phyloP scores from a whole-genome alignment of 2,329 filamentous ascomycete genomes.

The Fusarium kyushuense region DNA sequence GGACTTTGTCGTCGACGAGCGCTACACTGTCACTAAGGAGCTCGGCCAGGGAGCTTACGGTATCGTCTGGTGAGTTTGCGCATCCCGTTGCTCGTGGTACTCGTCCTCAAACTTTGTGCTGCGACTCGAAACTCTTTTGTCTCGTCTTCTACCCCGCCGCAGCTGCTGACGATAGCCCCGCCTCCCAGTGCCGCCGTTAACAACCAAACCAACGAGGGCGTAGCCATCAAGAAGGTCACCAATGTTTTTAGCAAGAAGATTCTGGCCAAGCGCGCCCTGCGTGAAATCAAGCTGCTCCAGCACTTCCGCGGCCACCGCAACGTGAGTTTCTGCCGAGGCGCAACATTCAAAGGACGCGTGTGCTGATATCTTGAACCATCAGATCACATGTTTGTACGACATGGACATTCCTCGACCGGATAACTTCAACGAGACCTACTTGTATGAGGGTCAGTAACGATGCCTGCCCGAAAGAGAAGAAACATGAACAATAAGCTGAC shows the following conservation, averaged over 20 bases:
- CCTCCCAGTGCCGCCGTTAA: conserved; percentile 85
- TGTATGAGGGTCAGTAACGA: conserved; percentile 85
- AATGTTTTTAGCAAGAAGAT: conserved; percentile 99
- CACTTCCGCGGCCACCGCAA: conserved; percentile 94
- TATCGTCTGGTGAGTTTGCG: conserved; percentile 85
- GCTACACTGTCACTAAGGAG: conserved; percentile 99
- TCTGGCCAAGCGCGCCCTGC: conserved; percentile 94
- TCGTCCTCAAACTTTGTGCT: conserved; percentile 16
- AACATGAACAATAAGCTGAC: conserved; percentile 35
- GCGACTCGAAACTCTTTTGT: conserved; percentile 20
- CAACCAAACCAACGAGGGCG: conserved; percentile 88
- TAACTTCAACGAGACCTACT: conserved; percentile 98
- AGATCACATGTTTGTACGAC: conserved; percentile 99
- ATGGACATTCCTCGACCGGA: conserved; percentile 99
- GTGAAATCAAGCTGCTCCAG: conserved; percentile 98
- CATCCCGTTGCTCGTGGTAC: conserved; percentile 6
- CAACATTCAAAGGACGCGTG: conserved; percentile 12
- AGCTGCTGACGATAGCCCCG: conserved; percentile 48
- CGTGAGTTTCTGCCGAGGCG: conserved; percentile 62
- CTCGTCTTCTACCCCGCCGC: conserved; percentile 46
- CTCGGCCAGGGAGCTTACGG: conserved; percentile 97
- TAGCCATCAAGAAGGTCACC: conserved; percentile 99
- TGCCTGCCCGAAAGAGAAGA: conserved; percentile 2
- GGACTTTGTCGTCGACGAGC: conserved; percentile 97
- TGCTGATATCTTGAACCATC: conserved; percentile 34